Conservation (phyloP, 2,329 filamentous ascomycete genomes). For the Capronia coronata region DNA sequence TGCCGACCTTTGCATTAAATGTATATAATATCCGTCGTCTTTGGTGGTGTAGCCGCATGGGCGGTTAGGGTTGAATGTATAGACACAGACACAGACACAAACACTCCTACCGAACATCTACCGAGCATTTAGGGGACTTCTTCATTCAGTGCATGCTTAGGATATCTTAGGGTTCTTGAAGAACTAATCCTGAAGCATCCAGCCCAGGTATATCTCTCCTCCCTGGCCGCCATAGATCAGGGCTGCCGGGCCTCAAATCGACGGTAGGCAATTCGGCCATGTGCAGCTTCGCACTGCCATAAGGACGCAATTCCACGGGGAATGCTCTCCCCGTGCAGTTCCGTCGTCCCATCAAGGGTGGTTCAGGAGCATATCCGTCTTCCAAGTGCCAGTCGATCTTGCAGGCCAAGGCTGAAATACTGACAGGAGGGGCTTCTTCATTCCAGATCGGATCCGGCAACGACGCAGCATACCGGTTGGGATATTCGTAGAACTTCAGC, state of each 20-base stretch:
- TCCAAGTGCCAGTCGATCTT: conserved; percentile 37
- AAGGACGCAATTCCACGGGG: conserved; percentile 40
- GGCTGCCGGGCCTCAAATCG: conserved; percentile 25
- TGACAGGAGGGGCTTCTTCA: conserved; percentile 33
- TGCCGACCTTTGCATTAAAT: no score
- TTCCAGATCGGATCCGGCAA: conserved; percentile 31
- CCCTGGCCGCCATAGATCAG: conserved; percentile 15
- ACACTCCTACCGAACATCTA: no score
- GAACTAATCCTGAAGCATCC: not conserved
- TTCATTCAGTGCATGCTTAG: no score
- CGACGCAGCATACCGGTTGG: conserved; percentile 21
- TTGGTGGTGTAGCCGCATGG: no score
- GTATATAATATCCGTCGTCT: no score
- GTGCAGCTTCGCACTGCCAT: conserved; percentile 43
- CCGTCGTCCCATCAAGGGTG: conserved; percentile 32
- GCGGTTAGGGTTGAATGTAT: no score
- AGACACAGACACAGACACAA: no score
- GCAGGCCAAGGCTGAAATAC: conserved; percentile 36
- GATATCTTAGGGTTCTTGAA: no score
- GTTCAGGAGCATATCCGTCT: conserved; percentile 34
- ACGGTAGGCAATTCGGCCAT: conserved; percentile 41
- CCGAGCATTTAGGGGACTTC: not conserved
- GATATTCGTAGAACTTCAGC: conserved; percentile 32
- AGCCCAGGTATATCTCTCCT: not conserved
- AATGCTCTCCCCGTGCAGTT: conserved; percentile 35